Evolutionary conservation across 306 rosid species (phyloP), one percentile per base, ranked within the genome.

Genomic region (Gastrolobium bilobum): DNA sequence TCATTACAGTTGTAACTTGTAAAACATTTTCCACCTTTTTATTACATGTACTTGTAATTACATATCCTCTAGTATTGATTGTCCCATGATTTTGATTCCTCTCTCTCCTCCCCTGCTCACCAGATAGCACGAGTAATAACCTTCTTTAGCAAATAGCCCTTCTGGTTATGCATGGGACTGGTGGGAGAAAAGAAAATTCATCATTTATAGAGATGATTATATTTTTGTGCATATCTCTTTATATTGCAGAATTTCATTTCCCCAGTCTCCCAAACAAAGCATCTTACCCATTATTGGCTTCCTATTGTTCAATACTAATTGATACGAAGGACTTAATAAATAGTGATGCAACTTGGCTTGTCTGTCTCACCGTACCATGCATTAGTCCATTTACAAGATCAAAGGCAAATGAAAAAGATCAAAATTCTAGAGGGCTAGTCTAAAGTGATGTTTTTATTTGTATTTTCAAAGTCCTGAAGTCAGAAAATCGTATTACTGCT

Each of bases 401-500:
- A 39, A 59, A 59, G 59, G 31, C 29, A 58, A 67, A 34, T 38
- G 26, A 26, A 7, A 46, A 58, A 42, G 20, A 5, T 71, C 26
- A 46, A 40, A 20, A 11, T 14, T 78, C 10, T 53, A 26, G 68
- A 53, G 62, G 62, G 31, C 46, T 68, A 34, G 26, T 78, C 50
- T 34, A 2, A n/a, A 10, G 1, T 26, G 33, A 31, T 3, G 69
- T 29, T 26, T 43, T 78, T 10, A 43, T 14, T 68, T 54, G 14
- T 57, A 43, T 54, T 34, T 40, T 33, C 50, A 0, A 9, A 10
- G 40, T 70, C 4, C 4, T 20, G 62, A 51, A 54, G 14, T 31
- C 42, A 26, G 76, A 47, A 67, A 69, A 42, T 29, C 71, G 4
- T 34, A 35, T 20, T 57, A 42, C 68, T 78, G 69, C 29, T 70